A percentile compares a stretch with the other conserved stretches of the same genome.
phyloP scores from a whole-genome alignment of 805 yeast species.

The Suhomyces sp. region DNA sequence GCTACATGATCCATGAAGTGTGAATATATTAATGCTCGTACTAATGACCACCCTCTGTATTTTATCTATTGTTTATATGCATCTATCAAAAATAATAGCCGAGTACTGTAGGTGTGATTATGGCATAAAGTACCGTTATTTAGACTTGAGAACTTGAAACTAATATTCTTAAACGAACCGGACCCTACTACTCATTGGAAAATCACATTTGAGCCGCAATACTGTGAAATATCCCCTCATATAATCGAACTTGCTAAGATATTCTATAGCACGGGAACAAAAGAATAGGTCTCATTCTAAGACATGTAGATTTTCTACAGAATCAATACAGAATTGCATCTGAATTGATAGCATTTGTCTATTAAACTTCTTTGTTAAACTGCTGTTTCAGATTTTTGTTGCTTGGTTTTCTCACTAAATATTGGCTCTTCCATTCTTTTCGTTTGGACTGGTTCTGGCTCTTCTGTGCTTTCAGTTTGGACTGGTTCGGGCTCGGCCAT shows the following conservation, averaged over 20 bases:
- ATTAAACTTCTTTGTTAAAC: not conserved
- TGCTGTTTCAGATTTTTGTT: not conserved
- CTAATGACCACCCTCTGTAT: not conserved
- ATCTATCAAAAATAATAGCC: not conserved
- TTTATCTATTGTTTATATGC: not conserved
- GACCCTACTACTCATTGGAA: too few species aligned
- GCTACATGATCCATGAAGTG: not conserved
- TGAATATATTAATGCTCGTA: not conserved
- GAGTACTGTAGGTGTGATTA: too few species aligned
- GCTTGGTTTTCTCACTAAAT: constrained; percentile 1
- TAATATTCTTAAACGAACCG: too few species aligned
- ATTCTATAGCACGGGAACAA: too few species aligned
- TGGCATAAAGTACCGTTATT: too few species aligned
- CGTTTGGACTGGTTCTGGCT: not conserved
- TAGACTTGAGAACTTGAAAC: too few species aligned
- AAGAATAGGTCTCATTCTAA: too few species aligned
- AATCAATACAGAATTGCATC: too few species aligned
- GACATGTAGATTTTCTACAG: not conserved
- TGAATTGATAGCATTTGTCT: too few species aligned
- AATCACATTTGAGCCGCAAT: too few species aligned
- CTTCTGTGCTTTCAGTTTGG: constrained; percentile 1
- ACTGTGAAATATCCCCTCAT: too few species aligned
- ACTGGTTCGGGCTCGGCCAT: not conserved
- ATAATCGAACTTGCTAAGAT: too few species aligned
- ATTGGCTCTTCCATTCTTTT: not conserved